phyloP scores from a whole-genome alignment of 2,329 filamentous ascomycete species.

The Neoarthrinium moseri region DNA sequence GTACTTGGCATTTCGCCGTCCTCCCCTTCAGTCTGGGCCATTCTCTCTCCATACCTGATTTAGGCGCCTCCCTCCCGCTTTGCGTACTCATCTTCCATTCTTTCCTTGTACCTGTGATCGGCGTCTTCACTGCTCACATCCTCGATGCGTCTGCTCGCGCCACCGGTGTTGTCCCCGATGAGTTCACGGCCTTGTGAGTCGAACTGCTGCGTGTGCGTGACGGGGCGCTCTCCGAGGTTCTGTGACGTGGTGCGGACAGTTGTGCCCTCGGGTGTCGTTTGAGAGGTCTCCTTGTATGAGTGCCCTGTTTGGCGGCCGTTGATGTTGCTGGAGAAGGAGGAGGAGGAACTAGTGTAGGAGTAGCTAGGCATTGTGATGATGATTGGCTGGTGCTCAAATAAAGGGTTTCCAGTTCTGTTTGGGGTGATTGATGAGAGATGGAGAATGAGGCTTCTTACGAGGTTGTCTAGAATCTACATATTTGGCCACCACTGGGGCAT shows the following conservation, averaged over 20 bases:
- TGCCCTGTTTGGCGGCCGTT: conserved; percentile 3
- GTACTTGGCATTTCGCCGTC: too few species aligned
- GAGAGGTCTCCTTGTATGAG: conserved; percentile 1
- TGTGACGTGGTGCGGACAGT: conserved; percentile 7
- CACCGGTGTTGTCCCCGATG: conserved; percentile 1
- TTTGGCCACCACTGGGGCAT: too few species aligned
- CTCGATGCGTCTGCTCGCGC: conserved; percentile 4
- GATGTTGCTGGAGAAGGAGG: conserved; percentile 6
- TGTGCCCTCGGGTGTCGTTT: conserved; percentile 7
- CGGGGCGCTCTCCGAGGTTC: conserved; percentile 5
- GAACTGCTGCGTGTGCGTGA: conserved; percentile 2
- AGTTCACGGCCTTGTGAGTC: conserved; percentile 4
- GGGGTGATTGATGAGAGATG: too few species aligned
- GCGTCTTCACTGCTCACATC: background rate
- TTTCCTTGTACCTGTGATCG: background rate
- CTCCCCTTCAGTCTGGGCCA: background rate
- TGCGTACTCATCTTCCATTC: conserved; percentile 3
- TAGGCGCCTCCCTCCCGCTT: conserved; percentile 3
- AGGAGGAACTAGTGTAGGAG: conserved; percentile 8
- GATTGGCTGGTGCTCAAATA: too few species aligned
- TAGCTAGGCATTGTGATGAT: conserved; percentile 2
- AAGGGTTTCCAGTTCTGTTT: too few species aligned
- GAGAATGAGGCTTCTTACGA: too few species aligned
- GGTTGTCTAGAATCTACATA: too few species aligned
- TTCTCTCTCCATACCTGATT: background rate